Evolutionary conservation across 2,329 filamentous ascomycete genomes (phyloP).

Genomic region (Botrytis sinoallii): DNA sequence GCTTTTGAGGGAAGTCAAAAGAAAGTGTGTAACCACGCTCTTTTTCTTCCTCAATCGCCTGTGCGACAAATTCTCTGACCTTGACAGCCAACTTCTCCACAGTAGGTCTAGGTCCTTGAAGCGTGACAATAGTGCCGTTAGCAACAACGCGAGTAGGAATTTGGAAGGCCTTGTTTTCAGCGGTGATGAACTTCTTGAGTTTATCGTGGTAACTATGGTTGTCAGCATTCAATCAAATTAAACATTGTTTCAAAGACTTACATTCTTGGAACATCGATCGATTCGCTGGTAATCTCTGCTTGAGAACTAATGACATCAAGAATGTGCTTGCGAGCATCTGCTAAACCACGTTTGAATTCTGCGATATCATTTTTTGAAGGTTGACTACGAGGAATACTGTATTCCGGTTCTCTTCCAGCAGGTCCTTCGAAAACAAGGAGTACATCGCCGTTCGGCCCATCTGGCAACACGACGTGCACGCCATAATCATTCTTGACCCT

Average conservation of each 20-base stretch:
- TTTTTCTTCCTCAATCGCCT: constrained; percentile 89
- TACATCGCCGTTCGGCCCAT: constrained; percentile 54
- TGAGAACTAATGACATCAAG: constrained; percentile 57
- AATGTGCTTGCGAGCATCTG: constrained; percentile 56
- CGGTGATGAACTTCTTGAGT: constrained; percentile 61
- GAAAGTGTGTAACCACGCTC: constrained; percentile 82
- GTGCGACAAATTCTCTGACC: constrained; percentile 74
- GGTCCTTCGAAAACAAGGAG: constrained; percentile 73
- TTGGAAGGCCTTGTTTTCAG: constrained; percentile 58
- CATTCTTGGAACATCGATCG: constrained; percentile 59
- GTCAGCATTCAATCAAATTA: constrained; percentile 31
- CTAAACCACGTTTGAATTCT: constrained; percentile 54
- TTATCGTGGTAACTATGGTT: constrained; percentile 56
- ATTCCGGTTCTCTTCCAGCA: constrained; percentile 46
- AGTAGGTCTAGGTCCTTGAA: constrained; percentile 72
- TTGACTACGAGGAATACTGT: constrained; percentile 53
- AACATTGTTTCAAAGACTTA: constrained; percentile 34
- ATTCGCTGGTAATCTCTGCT: constrained; percentile 49
- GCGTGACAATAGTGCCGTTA: constrained; percentile 59
- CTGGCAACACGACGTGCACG: constrained; percentile 71
- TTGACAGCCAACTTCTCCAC: constrained; percentile 72
- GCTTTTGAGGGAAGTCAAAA: constrained; percentile 95
- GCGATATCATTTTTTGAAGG: constrained; percentile 49
- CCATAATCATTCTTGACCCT: constrained; percentile 66
- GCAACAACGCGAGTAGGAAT: constrained; percentile 60